phyloP scores from a whole-genome alignment of 441 rosid genomes.

The Aleurites moluccanus region DNA sequence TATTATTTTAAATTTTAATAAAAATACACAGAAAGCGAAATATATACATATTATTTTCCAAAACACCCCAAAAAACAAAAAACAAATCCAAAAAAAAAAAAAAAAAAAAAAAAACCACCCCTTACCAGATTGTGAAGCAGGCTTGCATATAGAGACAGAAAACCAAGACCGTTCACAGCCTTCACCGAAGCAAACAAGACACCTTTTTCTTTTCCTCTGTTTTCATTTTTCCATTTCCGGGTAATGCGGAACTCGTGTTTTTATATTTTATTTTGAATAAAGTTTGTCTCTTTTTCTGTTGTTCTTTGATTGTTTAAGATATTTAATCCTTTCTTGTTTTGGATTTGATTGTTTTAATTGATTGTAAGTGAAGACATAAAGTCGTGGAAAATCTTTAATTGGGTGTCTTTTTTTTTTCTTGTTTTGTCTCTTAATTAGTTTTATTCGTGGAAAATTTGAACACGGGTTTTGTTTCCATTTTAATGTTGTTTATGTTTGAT shows the following conservation, averaged over 20 bases:
- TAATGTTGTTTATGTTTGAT: conserved; percentile 15
- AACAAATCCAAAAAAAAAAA: not conserved
- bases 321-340: conserved; percentile 3
- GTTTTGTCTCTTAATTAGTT: conserved; percentile 12
- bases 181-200: conserved; percentile 35
- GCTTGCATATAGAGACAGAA: conserved; percentile 36
- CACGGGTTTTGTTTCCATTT: conserved; percentile 15
- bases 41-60: not conserved
- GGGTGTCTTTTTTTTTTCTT: conserved; percentile 22
- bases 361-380: conserved; percentile 3
- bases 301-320: not conserved
- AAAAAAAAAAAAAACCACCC: not conserved
- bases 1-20: too few species aligned
- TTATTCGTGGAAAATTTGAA: conserved; percentile 16
- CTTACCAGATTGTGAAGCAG: conserved; percentile 17
- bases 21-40: not conserved
- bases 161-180: conserved; percentile 27
- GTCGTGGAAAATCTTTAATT: conserved; percentile 27
- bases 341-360: conserved; percentile 11
- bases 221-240: conserved; percentile 29
- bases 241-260: conserved; percentile 21
- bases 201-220: conserved; percentile 18
- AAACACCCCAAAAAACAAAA: conserved; percentile 3
- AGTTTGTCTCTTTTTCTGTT: not conserved
- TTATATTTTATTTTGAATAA: not conserved